Percentiles rank a stretch among this genome's conserved stretches.
phyloP scores from a whole-genome alignment of 306 rosid species.

The Prunus kanzakura region DNA sequence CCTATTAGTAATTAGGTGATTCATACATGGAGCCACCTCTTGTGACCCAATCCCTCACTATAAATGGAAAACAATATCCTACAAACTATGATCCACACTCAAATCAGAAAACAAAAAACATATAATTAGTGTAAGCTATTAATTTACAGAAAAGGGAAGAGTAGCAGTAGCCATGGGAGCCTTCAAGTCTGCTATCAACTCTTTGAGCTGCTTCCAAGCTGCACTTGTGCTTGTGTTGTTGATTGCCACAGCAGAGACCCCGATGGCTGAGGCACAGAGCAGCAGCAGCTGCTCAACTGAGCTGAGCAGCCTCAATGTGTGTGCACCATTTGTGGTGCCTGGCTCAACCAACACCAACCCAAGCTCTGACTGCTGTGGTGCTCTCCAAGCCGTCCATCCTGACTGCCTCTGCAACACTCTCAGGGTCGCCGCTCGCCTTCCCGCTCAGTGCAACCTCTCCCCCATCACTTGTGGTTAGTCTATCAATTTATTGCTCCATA shows the following conservation, averaged over 20 bases:
- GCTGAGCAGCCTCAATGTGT: constrained; percentile 46
- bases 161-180: constrained; percentile 17
- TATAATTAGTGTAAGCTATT: neutral
- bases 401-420: constrained; percentile 65
- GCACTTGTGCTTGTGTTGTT: constrained; percentile 27
- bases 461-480: constrained; percentile 43
- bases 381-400: constrained; percentile 39
- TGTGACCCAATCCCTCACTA: neutral
- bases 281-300: constrained; percentile 31
- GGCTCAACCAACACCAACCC: constrained; percentile 43
- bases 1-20: neutral
- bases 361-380: constrained; percentile 47
- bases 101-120: neutral
- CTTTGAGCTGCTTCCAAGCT: constrained; percentile 12
- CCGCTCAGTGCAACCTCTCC: constrained; percentile 47
- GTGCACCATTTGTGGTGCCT: constrained; percentile 64
- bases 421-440: constrained; percentile 52
- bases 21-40: constrained; percentile 14
- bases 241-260: constrained; percentile 12
- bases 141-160: neutral
- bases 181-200: constrained; percentile 20
- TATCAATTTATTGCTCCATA: neutral
- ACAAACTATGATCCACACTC: constrained; percentile 15
- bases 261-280: constrained; percentile 35
- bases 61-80: constrained; percentile 4